Evolutionary conservation across 768 basidiomycete species (phyloP).

Genomic region (Trametes punicea): DNA sequence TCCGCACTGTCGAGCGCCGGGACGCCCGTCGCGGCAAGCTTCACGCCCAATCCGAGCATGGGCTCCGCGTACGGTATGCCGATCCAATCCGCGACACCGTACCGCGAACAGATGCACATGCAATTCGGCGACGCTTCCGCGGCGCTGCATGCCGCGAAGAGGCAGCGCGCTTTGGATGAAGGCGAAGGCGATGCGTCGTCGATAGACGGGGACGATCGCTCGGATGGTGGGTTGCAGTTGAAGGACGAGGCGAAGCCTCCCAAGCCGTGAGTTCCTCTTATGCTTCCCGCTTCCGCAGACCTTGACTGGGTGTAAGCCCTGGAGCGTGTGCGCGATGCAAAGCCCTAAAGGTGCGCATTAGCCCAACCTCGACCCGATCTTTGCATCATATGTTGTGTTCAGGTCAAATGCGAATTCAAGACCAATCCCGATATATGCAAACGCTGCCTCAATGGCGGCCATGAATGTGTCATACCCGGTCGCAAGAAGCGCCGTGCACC

Average conservation of each 20-base stretch:
- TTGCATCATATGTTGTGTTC: slow-evolving; percentile 22
- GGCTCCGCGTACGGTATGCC: not conserved
- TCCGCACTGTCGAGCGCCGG: slow-evolving; percentile 1
- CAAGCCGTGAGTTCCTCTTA: slow-evolving; percentile 20
- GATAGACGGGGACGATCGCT: slow-evolving; percentile 13
- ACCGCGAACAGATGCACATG: slow-evolving; percentile 9
- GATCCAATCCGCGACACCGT: slow-evolving; percentile 9
- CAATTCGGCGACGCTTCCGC: slow-evolving; percentile 7
- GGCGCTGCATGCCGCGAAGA: slow-evolving; percentile 17
- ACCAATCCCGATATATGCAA: slow-evolving; percentile 72
- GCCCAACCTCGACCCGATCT: not conserved
- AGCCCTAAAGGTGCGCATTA: slow-evolving; percentile 40
- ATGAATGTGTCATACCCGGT: slow-evolving; percentile 81
- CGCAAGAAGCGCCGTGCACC: slow-evolving; percentile 76
- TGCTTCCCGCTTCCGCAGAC: not conserved
- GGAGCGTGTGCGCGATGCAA: slow-evolving; percentile 78
- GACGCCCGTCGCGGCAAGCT: slow-evolving; percentile 11
- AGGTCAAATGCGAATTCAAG: slow-evolving; percentile 77
- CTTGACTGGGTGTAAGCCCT: slow-evolving; percentile 10
- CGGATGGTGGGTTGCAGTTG: slow-evolving; percentile 8
- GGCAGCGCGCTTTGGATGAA: slow-evolving; percentile 19
- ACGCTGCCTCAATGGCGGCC: slow-evolving; percentile 65
- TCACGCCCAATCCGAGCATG: not conserved
- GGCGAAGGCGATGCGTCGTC: slow-evolving; percentile 13
- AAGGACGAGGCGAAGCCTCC: slow-evolving; percentile 17